phyloP scores from a whole-genome alignment of 2,329 filamentous ascomycete genomes.

The Botryotinia narcissicola region DNA sequence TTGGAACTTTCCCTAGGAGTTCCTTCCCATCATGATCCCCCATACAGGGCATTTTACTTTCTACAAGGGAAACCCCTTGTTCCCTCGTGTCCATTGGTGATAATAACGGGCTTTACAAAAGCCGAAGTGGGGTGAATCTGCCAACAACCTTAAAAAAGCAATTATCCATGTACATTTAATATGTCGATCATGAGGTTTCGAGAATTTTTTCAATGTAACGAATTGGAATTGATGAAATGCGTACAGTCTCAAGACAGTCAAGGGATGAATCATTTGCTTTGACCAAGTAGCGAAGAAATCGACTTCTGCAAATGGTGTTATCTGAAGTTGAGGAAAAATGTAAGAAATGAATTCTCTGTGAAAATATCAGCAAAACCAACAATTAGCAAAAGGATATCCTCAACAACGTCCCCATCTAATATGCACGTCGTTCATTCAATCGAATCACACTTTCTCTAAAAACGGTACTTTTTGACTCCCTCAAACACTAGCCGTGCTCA shows the following conservation, averaged over 20 bases:
- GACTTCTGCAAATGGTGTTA: neutral
- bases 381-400: neutral
- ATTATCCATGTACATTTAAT: neutral
- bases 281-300: neutral
- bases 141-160: neutral
- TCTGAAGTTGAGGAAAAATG: neutral
- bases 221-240: neutral
- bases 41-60: neutral
- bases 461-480: neutral
- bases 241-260: neutral
- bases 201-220: neutral
- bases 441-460: neutral
- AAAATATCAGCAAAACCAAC: neutral
- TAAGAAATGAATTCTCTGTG: neutral
- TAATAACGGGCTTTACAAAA: neutral
- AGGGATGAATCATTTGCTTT: neutral
- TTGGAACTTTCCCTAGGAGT: neutral
- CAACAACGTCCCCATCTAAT: neutral
- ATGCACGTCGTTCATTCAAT: neutral
- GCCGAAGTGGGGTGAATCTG: neutral
- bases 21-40: neutral
- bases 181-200: neutral
- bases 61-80: neutral
- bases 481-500: neutral
- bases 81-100: slow-evolving; percentile 5